A percentile compares a stretch with the other conserved stretches of the same genome.
Evolutionary conservation across 2,329 filamentous ascomycete genomes (phyloP).

Genomic region (Lomentospora prolificans): DNA sequence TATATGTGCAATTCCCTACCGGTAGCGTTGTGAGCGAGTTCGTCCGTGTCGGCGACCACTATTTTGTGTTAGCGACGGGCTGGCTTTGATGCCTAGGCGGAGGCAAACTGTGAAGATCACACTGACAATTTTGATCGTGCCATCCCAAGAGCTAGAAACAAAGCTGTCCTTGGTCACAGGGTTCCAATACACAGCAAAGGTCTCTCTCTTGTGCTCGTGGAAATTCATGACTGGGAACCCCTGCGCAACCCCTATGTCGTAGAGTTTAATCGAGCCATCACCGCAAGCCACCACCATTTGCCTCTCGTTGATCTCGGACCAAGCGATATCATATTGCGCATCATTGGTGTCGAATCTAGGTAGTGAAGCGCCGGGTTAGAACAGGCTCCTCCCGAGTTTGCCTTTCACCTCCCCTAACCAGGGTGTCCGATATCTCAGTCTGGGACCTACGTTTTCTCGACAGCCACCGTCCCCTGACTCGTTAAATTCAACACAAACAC

Average conservation of each 20-base stretch:
- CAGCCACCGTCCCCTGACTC: conserved; percentile 62
- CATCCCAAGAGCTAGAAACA: conserved; percentile 89
- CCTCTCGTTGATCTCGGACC: conserved; percentile 95
- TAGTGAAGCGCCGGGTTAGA: background rate
- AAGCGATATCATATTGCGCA: conserved; percentile 86
- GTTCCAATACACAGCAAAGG: conserved; percentile 90
- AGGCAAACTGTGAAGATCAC: too few species aligned
- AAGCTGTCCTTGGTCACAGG: conserved; percentile 85
- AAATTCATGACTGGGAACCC: conserved; percentile 80
- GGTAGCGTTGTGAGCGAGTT: conserved; percentile 77
- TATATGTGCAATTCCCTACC: conserved; percentile 90
- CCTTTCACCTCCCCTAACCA: too few species aligned
- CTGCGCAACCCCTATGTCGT: conserved; percentile 69
- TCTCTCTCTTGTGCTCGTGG: conserved; percentile 86
- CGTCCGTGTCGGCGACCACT: conserved; percentile 75
- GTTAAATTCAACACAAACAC: conserved; percentile 78
- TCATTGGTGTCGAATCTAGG: conserved; percentile 90
- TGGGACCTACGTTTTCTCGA: conserved; percentile 62
- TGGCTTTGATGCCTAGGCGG: background rate
- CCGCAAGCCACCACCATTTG: conserved; percentile 83
- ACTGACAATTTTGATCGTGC: conserved; percentile 75
- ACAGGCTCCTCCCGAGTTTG: too few species aligned
- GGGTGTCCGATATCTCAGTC: too few species aligned
- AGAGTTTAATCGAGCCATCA: conserved; percentile 90
- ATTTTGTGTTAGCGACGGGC: background rate